phyloP scores from a whole-genome alignment of 1,139 yeast genomes.

The Pichia sp. region DNA sequence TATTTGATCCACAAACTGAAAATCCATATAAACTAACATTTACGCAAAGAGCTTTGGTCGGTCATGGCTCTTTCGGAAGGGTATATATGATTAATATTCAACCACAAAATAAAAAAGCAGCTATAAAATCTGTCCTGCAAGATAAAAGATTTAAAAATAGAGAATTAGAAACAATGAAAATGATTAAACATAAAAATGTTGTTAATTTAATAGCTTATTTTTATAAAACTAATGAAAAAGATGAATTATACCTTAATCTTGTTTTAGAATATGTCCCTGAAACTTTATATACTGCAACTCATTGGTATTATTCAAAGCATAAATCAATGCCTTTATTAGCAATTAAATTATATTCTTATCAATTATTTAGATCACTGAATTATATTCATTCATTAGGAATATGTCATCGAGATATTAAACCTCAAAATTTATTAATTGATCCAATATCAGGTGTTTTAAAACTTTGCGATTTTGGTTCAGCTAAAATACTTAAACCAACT shows the following conservation, averaged over 20 bases:
- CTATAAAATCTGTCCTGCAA: slow-evolving; percentile 90
- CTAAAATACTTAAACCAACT: slow-evolving; percentile 78
- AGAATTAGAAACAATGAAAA: slow-evolving; percentile 92
- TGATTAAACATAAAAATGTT: slow-evolving; percentile 74
- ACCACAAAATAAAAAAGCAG: slow-evolving; percentile 75
- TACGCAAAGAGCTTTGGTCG: slow-evolving; percentile 75
- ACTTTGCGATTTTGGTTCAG: slow-evolving; percentile 98
- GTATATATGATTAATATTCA: slow-evolving; percentile 81
- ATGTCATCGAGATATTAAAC: slow-evolving; percentile 96
- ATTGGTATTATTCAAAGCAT: slow-evolving; percentile 70
- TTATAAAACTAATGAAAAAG: slow-evolving; percentile 52
- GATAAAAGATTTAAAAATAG: slow-evolving; percentile 94
- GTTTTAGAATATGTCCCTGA: slow-evolving; percentile 92
- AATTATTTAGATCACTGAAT: slow-evolving; percentile 82
- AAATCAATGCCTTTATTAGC: slow-evolving; percentile 85
- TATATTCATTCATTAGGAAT: slow-evolving; percentile 84
- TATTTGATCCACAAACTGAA: slow-evolving; percentile 70
- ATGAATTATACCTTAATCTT: slow-evolving; percentile 79
- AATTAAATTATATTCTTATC: slow-evolving; percentile 85
- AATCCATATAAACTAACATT: slow-evolving; percentile 55
- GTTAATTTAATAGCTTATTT: slow-evolving; percentile 86
- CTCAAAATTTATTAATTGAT: slow-evolving; percentile 86
- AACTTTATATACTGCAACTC: slow-evolving; percentile 84
- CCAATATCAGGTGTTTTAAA: slow-evolving; percentile 79
- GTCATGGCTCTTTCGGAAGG: slow-evolving; percentile 96